phyloP scores from a whole-genome alignment of 768 basidiomycete genomes.

The Asterophora parasitica region DNA sequence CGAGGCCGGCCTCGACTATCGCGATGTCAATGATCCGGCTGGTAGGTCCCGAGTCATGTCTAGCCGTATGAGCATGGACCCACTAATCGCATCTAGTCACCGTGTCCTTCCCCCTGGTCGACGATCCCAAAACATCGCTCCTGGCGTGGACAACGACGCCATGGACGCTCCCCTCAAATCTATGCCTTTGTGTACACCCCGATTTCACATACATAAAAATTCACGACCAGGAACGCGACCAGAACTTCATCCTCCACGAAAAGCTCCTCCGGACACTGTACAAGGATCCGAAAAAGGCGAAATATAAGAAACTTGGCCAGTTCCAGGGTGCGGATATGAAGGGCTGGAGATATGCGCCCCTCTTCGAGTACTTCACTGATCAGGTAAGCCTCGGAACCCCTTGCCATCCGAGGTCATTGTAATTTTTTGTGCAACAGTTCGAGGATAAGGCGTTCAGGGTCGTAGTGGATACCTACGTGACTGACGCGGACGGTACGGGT shows the following conservation, averaged over 20 bases:
- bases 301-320: constrained; percentile 84
- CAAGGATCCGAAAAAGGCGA: constrained; percentile 96
- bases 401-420: background rate
- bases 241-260: constrained; percentile 92
- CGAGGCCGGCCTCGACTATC: constrained; percentile 89
- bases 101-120: constrained; percentile 87
- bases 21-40: constrained; percentile 91
- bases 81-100: constrained; percentile 51
- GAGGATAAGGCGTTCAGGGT: constrained; percentile 90
- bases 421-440: constrained; percentile 45
- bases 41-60: constrained; percentile 37
- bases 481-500: constrained; percentile 89
- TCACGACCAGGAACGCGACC: constrained; percentile 79
- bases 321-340: constrained; percentile 93
- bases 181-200: constrained; percentile 93
- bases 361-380: constrained; percentile 97
- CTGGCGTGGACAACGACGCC: constrained; percentile 99
- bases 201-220: constrained; percentile 97
- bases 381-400: constrained; percentile 44
- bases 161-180: constrained; percentile 96
- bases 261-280: constrained; percentile 81
- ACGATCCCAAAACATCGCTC: constrained; percentile 85
- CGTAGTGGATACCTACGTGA: constrained; percentile 88
- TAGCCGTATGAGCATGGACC: background rate
- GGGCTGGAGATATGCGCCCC: constrained; percentile 90